Percentiles rank a stretch among this genome's conserved stretches.
These are phyloP conservation scores for Aspergillus caelatus DNA, from an alignment of 2,329 filamentous ascomycete species.

Conservation along the genomic window DNA sequence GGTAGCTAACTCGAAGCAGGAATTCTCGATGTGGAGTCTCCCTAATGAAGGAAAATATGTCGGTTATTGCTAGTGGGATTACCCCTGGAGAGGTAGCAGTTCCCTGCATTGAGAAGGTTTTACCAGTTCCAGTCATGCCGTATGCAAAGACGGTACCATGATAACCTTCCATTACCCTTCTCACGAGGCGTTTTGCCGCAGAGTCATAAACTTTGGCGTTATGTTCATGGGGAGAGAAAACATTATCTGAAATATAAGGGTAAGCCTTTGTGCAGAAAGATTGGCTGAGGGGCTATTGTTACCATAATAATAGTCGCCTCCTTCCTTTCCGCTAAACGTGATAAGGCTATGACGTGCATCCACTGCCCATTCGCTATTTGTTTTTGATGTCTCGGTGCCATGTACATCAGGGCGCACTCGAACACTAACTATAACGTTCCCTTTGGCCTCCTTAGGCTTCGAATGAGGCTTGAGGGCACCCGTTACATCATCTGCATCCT, in stretches of 20 bases:
- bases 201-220: conserved; percentile 95
- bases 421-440: conserved; percentile 94
- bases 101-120: conserved; percentile 99
- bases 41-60: conserved; percentile 98
- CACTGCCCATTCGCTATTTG: conserved; percentile 87
- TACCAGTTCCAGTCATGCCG: conserved; percentile 97
- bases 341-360: conserved; percentile 82
- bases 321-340: conserved; percentile 83
- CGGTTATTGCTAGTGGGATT: conserved; percentile 94
- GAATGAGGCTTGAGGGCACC: conserved; percentile 33
- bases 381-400: conserved; percentile 62
- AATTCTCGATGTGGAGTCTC: conserved; percentile 96
- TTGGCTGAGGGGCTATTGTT: conserved; percentile 35
- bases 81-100: conserved; percentile 94
- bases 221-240: conserved; percentile 91
- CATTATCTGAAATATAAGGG: conserved; percentile 70
- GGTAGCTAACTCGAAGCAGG: conserved; percentile 89
- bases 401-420: conserved; percentile 80
- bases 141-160: conserved; percentile 98
- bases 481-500: conserved; percentile 68
- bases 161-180: conserved; percentile 98
- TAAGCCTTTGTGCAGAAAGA: not conserved
- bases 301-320: conserved; percentile 92
- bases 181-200: conserved; percentile 87
- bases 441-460: conserved; percentile 72